Percentiles rank a stretch among this genome's conserved stretches.
Evolutionary conservation across 352 stramenopile genomes (phyloP).

Genomic region (Thraustotheca clavata): DNA sequence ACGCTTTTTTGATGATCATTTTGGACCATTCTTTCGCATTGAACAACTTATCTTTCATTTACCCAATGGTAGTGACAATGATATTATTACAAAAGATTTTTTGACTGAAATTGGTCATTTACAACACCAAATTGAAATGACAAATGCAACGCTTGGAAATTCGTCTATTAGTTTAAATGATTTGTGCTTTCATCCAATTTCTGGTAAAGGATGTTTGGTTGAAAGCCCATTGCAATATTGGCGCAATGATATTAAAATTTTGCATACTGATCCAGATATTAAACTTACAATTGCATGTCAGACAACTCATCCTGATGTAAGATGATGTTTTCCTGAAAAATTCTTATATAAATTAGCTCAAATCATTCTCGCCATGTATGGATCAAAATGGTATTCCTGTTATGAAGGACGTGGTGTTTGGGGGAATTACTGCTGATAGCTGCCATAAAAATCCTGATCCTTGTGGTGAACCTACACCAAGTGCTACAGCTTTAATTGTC

Average conservation of each 20-base stretch:
- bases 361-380: constrained; percentile 61
- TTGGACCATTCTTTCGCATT: constrained; percentile 80
- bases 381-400: constrained; percentile 85
- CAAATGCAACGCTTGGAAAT: constrained; percentile 28
- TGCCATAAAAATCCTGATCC: constrained; percentile 76
- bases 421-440: constrained; percentile 44
- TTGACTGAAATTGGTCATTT: constrained; percentile 54
- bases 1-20: constrained; percentile 64
- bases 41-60: constrained; percentile 82
- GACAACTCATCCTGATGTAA: constrained; percentile 41
- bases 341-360: constrained; percentile 7
- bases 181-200: constrained; percentile 73
- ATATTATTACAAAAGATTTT: constrained; percentile 53
- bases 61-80: constrained; percentile 25
- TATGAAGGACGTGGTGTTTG: constrained; percentile 85
- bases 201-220: constrained; percentile 69
- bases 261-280: constrained; percentile 60
- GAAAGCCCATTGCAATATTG: constrained; percentile 81
- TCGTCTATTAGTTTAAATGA: constrained; percentile 43
- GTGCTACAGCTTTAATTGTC: constrained; percentile 71
- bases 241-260: constrained; percentile 43
- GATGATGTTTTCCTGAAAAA: constrained; percentile 28
- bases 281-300: constrained; percentile 85
- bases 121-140: constrained; percentile 44
- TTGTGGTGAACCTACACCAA: constrained; percentile 66